Percentiles rank a stretch among this genome's conserved stretches.
Evolutionary conservation across 176 grass and related monocot species (phyloP).

Genomic region (Raddia guianensis): DNA sequence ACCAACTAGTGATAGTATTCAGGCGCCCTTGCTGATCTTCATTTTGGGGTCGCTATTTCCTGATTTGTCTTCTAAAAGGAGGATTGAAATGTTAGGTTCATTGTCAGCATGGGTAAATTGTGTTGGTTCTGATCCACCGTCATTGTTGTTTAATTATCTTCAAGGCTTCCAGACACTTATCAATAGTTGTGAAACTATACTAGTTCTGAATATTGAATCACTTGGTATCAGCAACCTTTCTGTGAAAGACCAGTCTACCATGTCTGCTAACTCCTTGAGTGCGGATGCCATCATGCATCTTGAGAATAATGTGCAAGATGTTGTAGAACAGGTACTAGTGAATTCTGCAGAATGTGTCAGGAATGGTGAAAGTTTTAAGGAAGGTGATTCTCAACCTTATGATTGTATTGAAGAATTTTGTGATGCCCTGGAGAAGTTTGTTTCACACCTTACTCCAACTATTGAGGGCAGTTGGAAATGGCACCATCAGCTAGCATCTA

Average conservation of each 20-base stretch:
- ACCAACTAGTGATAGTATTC: slow-evolving; percentile 50
- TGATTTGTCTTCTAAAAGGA: slow-evolving; percentile 86
- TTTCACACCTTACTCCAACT: slow-evolving; percentile 50
- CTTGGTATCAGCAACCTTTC: slow-evolving; percentile 50
- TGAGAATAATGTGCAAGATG: slow-evolving; percentile 36
- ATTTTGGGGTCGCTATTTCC: slow-evolving; percentile 76
- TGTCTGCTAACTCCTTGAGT: slow-evolving; percentile 28
- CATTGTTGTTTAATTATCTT: slow-evolving; percentile 64
- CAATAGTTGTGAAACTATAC: slow-evolving; percentile 57
- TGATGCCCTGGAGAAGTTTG: slow-evolving; percentile 54
- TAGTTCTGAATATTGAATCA: slow-evolving; percentile 58
- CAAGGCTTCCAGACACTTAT: slow-evolving; percentile 63
- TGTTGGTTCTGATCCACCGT: slow-evolving; percentile 54
- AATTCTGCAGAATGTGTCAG: slow-evolving; percentile 25
- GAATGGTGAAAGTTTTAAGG: slow-evolving; percentile 29
- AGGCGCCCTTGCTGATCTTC: slow-evolving; percentile 74
- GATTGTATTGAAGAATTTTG: slow-evolving; percentile 55
- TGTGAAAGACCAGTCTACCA: slow-evolving; percentile 37
- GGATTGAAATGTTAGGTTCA: slow-evolving; percentile 66
- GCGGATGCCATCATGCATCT: slow-evolving; percentile 36
- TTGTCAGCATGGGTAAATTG: slow-evolving; percentile 66
- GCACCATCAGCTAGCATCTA: slow-evolving; percentile 57
- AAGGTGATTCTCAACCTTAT: slow-evolving; percentile 32
- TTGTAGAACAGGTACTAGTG: slow-evolving; percentile 26
- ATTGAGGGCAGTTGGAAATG: slow-evolving; percentile 66